Conservation (phyloP, 2,329 filamentous ascomycete species). For the Epicoccum nigrum region DNA sequence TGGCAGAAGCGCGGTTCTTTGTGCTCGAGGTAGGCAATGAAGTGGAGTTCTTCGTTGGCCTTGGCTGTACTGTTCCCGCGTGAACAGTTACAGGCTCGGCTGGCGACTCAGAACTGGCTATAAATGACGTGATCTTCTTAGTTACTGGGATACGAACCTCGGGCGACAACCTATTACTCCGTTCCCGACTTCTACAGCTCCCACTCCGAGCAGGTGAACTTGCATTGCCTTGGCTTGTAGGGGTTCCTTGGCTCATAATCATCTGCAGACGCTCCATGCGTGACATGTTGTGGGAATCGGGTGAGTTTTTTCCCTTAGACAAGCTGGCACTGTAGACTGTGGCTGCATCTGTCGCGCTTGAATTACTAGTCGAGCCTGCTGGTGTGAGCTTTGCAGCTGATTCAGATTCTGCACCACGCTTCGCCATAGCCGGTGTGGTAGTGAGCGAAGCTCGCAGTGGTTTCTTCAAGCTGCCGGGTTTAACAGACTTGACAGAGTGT, state of each 20-base stretch:
- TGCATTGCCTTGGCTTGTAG: not conserved
- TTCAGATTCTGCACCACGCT: not conserved
- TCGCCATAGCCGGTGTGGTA: conserved; percentile 9
- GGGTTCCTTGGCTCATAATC: not conserved
- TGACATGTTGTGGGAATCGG: not conserved
- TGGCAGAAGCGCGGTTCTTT: too few relatives aligned
- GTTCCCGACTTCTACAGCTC: not conserved
- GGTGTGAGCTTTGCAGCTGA: not conserved
- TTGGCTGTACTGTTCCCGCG: not conserved
- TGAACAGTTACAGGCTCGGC: not conserved
- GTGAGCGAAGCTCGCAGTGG: conserved; percentile 7
- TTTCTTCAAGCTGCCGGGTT: conserved; percentile 19
- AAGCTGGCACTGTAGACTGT: too few relatives aligned
- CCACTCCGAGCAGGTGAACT: not conserved
- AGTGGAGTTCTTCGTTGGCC: not conserved
- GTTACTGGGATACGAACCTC: not conserved
- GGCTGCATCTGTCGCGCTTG: too few relatives aligned
- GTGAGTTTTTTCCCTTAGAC: not conserved
- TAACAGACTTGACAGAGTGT: not conserved
- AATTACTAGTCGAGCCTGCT: not conserved
- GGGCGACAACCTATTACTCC: conserved; percentile 1
- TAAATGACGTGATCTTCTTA: not conserved
- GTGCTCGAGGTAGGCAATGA: too few relatives aligned
- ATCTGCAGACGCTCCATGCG: conserved; percentile 5
- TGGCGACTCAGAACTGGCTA: not conserved